Conservation (phyloP, 169 alveolate genomes). For the Amoebophrya sp. region DNA sequence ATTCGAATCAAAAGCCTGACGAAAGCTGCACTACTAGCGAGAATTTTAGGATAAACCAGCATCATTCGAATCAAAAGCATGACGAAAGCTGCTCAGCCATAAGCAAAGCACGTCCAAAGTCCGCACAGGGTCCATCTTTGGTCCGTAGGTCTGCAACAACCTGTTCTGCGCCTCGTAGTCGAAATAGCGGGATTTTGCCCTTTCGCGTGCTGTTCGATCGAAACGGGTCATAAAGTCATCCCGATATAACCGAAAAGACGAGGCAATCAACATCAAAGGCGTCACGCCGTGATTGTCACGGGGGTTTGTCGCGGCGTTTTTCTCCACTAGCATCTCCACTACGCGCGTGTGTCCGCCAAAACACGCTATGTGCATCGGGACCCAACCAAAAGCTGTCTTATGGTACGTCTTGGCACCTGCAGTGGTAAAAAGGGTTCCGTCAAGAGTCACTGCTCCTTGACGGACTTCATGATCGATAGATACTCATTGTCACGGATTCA, state of each 20-base stretch:
- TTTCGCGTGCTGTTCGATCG: neutral
- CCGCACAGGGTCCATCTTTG: neutral
- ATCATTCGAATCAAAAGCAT: no score
- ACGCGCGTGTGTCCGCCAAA: constrained; percentile 26
- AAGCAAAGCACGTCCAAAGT: neutral
- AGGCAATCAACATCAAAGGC: neutral
- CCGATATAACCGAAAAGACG: neutral
- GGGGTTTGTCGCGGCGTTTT: neutral
- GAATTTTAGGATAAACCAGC: no score
- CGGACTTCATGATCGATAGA: no score
- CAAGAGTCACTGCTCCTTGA: no score
- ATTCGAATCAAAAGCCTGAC: no score
- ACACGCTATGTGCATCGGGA: neutral
- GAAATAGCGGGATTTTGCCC: neutral
- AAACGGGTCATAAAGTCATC: neutral
- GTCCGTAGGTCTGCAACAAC: neutral
- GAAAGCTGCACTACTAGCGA: no score
- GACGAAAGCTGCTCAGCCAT: no score
- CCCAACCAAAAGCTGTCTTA: constrained; percentile 25
- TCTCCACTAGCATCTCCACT: neutral
- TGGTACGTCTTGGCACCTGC: neutral
- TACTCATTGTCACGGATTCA: no score
- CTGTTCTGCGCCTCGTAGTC: neutral
- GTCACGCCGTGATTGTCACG: neutral
- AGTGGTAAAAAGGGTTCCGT: no score